Conservation (phyloP, 208 protist species). For the Wallacemonas sp. region DNA sequence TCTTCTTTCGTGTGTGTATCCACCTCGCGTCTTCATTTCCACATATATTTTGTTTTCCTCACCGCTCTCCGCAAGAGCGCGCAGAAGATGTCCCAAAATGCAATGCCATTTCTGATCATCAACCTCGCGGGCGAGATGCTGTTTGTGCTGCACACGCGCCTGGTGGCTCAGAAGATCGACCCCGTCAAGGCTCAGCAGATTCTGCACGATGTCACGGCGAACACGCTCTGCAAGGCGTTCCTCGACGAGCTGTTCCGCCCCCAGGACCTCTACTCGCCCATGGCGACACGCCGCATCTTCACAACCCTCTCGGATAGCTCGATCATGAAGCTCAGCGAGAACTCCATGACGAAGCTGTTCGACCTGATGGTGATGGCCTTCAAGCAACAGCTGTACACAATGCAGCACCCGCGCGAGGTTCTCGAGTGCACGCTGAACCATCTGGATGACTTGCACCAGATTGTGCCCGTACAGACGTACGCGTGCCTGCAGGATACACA, state of each 20-base stretch:
- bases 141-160: conserved; percentile 90
- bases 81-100: conserved; percentile 63
- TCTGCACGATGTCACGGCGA: conserved; percentile 73
- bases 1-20: conserved; percentile 20
- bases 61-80: background rate
- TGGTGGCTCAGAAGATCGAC: conserved; percentile 80
- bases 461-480: conserved; percentile 29
- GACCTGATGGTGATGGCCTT: conserved; percentile 94
- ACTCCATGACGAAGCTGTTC: conserved; percentile 91
- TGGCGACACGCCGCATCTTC: conserved; percentile 73
- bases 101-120: conserved; percentile 88
- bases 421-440: conserved; percentile 89
- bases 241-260: conserved; percentile 85
- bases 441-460: conserved; percentile 55
- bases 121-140: conserved; percentile 94
- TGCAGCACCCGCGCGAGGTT: conserved; percentile 83
- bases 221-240: conserved; percentile 80
- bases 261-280: conserved; percentile 72
- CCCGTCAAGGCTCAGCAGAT: conserved; percentile 45
- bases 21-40: conserved; percentile 7
- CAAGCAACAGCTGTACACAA: conserved; percentile 87
- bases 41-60: conserved; percentile 5
- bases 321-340: conserved; percentile 84
- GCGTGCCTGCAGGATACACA: conserved; percentile 27
- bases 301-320: conserved; percentile 77